Conservation (phyloP, 257 asterid genomes). For the Leonotis leonurus region DNA sequence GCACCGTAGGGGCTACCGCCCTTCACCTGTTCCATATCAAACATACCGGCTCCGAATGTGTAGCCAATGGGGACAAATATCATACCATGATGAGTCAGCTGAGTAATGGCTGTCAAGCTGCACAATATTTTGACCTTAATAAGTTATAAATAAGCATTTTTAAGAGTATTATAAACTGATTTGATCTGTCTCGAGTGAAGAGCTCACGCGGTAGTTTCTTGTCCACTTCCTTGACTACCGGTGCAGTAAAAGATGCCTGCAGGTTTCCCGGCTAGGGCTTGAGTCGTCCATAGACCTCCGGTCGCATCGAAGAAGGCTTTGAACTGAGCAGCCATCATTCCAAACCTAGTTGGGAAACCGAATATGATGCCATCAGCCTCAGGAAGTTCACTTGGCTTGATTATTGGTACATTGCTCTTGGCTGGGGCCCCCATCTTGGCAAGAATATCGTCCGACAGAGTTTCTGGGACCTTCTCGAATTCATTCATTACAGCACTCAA, state of each 20-base stretch:
- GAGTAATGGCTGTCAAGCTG: slow-evolving; percentile 49
- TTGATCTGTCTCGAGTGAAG: background rate
- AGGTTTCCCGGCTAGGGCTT: slow-evolving; percentile 54
- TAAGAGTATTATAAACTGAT: no score
- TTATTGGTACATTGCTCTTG: slow-evolving; percentile 42
- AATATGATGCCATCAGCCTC: slow-evolving; percentile 53
- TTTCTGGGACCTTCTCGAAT: no score
- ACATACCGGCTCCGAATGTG: slow-evolving; percentile 64
- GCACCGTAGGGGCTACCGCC: slow-evolving; percentile 71
- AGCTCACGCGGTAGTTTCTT: slow-evolving; percentile 63
- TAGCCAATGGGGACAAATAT: slow-evolving; percentile 57
- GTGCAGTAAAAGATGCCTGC: slow-evolving; percentile 60
- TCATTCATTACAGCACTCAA: no score
- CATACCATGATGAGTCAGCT: slow-evolving; percentile 66
- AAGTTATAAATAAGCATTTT: no score
- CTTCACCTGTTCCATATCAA: slow-evolving; percentile 49
- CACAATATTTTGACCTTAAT: background rate
- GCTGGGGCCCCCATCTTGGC: slow-evolving; percentile 56
- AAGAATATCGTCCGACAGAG: no score
- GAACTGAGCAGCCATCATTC: slow-evolving; percentile 69
- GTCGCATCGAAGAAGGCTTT: slow-evolving; percentile 56
- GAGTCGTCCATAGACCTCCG: slow-evolving; percentile 50
- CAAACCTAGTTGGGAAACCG: slow-evolving; percentile 65
- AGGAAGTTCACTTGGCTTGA: slow-evolving; percentile 36
- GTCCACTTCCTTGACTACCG: slow-evolving; percentile 65